Evolutionary conservation across 192 early-diverging fungal genomes (phyloP), one percentile per base, ranked within the genome.

Genomic region (Phlyctochytrium planicorne): DNA sequence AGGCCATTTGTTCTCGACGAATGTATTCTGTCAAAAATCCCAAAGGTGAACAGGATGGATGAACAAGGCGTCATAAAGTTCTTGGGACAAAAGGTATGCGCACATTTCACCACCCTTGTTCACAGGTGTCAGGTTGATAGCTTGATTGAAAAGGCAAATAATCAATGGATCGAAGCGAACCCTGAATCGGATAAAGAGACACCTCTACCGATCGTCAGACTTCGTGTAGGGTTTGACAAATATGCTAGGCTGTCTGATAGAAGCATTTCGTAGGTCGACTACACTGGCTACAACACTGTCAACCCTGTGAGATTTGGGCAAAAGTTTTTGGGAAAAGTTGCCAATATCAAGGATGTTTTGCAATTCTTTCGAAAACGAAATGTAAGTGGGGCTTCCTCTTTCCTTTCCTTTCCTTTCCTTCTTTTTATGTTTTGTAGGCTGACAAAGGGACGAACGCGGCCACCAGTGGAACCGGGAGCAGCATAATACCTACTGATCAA

Each of bases 281-380:
- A 97, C 65, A 87, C 81, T 20, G 92, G 90, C 0, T 97, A 85
- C 66, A 81, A 84, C 52, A 88, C 90, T 52, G 89, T 93, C 74
- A 94, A 94, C 72, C 91, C 93, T 6, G 86, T 91, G 73, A 80
- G 89, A 16, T 97, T 97, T 75, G 94, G 95, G 0, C 85, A 89
- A 32, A 65, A 78, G 31, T 95, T 93, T 80, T 84, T 88, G 1
- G 85, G 91, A 29, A 69, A 79, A 23, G 91, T 97, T 2, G 95
- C 95, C 25, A 97, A 97, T 69, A 89, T 92, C 1, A 88, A 88
- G 60, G 94, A 97, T 35, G 88, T 97, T 63, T 75, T 97, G 4
- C 82, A 87, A 57, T 95, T 94, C 74, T 88, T 87, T 69, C 80
- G 93, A 30, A 89, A 81, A 59, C 70, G 78, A 14, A 27, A 16